A percentile compares a stretch with the other conserved stretches of the same genome.
phyloP scores from a whole-genome alignment of 441 rosid species.

The Cnidoscolus chayamansa region DNA sequence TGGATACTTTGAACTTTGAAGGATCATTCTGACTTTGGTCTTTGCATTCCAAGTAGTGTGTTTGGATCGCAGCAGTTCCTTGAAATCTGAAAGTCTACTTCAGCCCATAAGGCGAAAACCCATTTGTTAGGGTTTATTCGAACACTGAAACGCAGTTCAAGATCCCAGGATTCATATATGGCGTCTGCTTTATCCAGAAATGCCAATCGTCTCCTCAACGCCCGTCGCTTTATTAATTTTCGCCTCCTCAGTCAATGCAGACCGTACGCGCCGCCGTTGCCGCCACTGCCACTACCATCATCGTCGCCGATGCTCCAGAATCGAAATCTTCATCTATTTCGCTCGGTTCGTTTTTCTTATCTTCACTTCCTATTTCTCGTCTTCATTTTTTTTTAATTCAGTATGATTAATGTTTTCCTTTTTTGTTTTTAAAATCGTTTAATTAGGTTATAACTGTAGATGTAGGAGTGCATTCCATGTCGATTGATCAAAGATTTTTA shows the following conservation, averaged over 20 bases:
- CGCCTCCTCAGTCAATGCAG: constrained; percentile 24
- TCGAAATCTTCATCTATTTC: constrained; percentile 30
- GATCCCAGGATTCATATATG: constrained; percentile 29
- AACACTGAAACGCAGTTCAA: not conserved
- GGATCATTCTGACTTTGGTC: too few species aligned
- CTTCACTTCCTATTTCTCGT: not conserved
- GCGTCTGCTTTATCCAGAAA: constrained; percentile 53
- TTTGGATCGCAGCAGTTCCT: too few species aligned
- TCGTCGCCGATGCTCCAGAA: constrained; percentile 9
- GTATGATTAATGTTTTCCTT: not conserved
- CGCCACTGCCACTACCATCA: constrained; percentile 21
- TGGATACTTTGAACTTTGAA: too few species aligned
- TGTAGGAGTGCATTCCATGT: constrained; percentile 29
- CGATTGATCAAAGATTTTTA: constrained; percentile 35
- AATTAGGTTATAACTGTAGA: constrained; percentile 28
- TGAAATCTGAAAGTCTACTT: not conserved
- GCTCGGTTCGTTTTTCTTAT: constrained; percentile 35
- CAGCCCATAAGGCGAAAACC: not conserved
- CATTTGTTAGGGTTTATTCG: not conserved
- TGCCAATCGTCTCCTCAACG: constrained; percentile 34
- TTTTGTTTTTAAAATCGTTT: not conserved
- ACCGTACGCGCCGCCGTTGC: constrained; percentile 21
- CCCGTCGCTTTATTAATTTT: constrained; percentile 23
- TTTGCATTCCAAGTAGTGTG: too few species aligned
- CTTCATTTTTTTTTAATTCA: not conserved